A percentile compares a stretch with the other conserved stretches of the same genome.
These are phyloP conservation scores for Ophiorrhiza pumila DNA, from an alignment of 257 asterid genomes.

Conservation along the genomic window DNA sequence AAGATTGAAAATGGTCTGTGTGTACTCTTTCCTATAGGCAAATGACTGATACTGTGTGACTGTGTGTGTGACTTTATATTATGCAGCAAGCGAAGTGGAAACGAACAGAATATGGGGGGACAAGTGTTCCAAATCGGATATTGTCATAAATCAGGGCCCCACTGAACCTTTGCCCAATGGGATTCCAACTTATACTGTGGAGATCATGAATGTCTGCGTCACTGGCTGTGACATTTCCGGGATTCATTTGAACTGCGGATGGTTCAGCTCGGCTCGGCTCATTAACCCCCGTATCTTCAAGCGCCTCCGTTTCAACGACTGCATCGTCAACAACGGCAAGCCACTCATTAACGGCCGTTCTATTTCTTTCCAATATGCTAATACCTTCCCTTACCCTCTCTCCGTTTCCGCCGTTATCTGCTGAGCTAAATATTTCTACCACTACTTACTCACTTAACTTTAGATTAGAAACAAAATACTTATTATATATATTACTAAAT, in stretches of 20 bases:
- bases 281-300: conserved; percentile 72
- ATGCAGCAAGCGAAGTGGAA: conserved; percentile 38
- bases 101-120: conserved; percentile 80
- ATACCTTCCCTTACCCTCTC: conserved; percentile 63
- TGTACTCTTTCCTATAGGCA: too few species aligned
- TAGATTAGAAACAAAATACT: too few species aligned
- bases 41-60: neutral
- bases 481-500: too few species aligned
- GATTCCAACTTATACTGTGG: conserved; percentile 85
- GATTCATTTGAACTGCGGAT: conserved; percentile 76
- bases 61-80: conserved; percentile 1
- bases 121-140: conserved; percentile 67
- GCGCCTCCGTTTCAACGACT: conserved; percentile 62
- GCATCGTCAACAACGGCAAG: conserved; percentile 75
- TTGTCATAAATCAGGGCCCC: conserved; percentile 70
- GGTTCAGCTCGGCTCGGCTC: conserved; percentile 91
- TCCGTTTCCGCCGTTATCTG: conserved; percentile 63
- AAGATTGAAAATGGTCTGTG: neutral
- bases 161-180: conserved; percentile 77
- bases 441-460: too few species aligned
- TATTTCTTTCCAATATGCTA: conserved; percentile 75
- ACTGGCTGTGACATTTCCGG: conserved; percentile 61
- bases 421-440: too few species aligned
- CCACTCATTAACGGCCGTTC: conserved; percentile 60
- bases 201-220: conserved; percentile 65